Evolutionary conservation across 257 asterid species (phyloP).

Genomic region (Capsicum baccatum): DNA sequence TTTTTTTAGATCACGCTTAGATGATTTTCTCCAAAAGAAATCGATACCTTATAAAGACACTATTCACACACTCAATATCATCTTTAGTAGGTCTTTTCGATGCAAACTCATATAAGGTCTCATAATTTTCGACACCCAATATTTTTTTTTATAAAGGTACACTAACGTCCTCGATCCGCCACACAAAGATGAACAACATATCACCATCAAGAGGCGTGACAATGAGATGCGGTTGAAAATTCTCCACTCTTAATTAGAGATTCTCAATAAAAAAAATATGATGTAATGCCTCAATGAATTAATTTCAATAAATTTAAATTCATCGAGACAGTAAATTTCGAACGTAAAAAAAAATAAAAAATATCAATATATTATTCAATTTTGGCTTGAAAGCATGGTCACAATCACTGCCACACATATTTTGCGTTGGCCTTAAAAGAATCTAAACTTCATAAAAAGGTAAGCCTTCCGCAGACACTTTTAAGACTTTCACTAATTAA

Average conservation of each 20-base stretch:
- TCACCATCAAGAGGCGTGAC: too few species aligned
- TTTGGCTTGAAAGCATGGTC: conserved; percentile 21
- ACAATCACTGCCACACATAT: conserved; percentile 15
- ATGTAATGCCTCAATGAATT: accelerated
- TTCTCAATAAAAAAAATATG: too few species aligned
- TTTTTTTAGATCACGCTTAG: not conserved
- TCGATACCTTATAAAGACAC: too few species aligned
- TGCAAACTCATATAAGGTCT: not conserved
- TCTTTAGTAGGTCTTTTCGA: not conserved
- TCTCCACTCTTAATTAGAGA: too few species aligned
- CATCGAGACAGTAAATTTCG: accelerated
- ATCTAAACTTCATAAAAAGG: conserved; percentile 13
- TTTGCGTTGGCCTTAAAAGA: not conserved
- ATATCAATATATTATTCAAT: not conserved
- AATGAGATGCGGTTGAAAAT: too few species aligned
- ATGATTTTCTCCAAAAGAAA: too few species aligned
- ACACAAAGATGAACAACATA: too few species aligned
- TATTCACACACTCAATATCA: not conserved
- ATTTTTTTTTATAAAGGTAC: too few species aligned
- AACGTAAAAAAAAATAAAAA: not conserved
- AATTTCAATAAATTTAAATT: not conserved
- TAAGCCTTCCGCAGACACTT: not conserved
- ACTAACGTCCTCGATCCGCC: too few species aligned
- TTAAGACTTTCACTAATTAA: not conserved
- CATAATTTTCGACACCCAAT: too few species aligned